These are phyloP conservation scores for Cantharellus anzutake DNA, from an alignment of 768 basidiomycete genomes.

Conservation along the genomic window DNA sequence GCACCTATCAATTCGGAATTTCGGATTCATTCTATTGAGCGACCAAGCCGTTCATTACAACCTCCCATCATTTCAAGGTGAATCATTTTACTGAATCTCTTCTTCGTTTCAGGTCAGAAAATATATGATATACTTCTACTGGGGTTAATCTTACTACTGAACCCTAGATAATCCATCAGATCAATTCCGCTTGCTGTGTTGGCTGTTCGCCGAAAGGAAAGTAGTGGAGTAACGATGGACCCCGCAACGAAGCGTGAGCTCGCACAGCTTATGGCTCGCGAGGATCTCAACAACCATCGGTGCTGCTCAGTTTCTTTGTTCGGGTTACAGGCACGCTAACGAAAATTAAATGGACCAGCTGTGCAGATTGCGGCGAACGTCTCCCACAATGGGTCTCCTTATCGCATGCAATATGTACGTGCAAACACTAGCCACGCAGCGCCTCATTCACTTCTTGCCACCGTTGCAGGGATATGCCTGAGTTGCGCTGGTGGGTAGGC, in stretches of 20 bases:
- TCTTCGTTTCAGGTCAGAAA: no score
- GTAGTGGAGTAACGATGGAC: constrained; percentile 1
- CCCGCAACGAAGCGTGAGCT: constrained; percentile 45
- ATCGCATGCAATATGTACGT: constrained; percentile 47
- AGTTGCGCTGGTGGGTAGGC: constrained; percentile 19
- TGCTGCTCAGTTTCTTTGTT: not conserved
- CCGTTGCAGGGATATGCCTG: not conserved
- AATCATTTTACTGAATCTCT: no score
- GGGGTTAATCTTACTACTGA: no score
- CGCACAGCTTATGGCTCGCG: constrained; percentile 51
- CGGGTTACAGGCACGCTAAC: not conserved
- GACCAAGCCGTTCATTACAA: no score
- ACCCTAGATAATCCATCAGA: no score
- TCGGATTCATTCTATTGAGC: no score
- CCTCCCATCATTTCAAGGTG: no score
- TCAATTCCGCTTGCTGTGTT: no score
- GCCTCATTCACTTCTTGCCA: not conserved
- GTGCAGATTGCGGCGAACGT: constrained; percentile 72
- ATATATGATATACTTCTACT: no score
- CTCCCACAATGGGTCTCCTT: constrained; percentile 78
- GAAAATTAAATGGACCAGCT: not conserved
- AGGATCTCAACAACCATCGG: constrained; percentile 49
- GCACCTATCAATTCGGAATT: no score
- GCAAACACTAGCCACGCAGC: constrained; percentile 16
- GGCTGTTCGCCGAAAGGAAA: no score